These are phyloP conservation scores for Lachnellula arida DNA, from an alignment of 2,329 filamentous ascomycete species.

Conservation along the genomic window DNA sequence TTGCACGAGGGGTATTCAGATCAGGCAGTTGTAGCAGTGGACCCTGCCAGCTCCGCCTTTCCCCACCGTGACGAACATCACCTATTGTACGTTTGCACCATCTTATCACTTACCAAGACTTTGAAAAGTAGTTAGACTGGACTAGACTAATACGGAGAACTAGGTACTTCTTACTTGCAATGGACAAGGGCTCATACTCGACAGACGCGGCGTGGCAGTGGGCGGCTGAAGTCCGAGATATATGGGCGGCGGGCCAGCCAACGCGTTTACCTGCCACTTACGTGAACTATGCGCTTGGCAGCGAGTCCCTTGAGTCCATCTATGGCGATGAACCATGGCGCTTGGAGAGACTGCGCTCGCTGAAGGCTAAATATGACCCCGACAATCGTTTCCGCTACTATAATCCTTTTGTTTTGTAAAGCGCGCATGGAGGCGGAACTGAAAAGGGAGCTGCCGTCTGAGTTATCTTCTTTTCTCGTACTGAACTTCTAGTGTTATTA, in stretches of 20 bases:
- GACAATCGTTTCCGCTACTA: not conserved
- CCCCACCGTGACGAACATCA: not conserved
- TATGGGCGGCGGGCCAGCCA: conserved; percentile 2
- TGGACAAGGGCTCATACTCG: too few relatives aligned
- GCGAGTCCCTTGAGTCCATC: not conserved
- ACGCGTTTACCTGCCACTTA: not conserved
- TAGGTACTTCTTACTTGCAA: too few relatives aligned
- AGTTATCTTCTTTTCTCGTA: too few relatives aligned
- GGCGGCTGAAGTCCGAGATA: not conserved
- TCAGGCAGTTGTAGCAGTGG: not conserved
- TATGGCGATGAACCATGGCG: conserved; percentile 6
- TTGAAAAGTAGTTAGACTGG: too few relatives aligned
- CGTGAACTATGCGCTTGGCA: conserved; percentile 4
- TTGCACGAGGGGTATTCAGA: not conserved
- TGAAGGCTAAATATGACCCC: conserved; percentile 2
- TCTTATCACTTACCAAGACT: too few relatives aligned
- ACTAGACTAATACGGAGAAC: too few relatives aligned
- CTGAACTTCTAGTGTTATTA: too few relatives aligned
- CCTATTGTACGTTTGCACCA: not conserved
- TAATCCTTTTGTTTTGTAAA: not conserved
- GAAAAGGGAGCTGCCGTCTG: too few relatives aligned
- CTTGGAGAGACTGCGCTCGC: not conserved
- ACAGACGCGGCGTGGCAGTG: not conserved
- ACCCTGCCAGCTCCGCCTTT: not conserved
- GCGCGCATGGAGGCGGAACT: too few relatives aligned